A percentile compares a stretch with the other conserved stretches of the same genome.
Evolutionary conservation across 2,329 filamentous ascomycete genomes (phyloP).

Genomic region (Boeremia lycopersici): DNA sequence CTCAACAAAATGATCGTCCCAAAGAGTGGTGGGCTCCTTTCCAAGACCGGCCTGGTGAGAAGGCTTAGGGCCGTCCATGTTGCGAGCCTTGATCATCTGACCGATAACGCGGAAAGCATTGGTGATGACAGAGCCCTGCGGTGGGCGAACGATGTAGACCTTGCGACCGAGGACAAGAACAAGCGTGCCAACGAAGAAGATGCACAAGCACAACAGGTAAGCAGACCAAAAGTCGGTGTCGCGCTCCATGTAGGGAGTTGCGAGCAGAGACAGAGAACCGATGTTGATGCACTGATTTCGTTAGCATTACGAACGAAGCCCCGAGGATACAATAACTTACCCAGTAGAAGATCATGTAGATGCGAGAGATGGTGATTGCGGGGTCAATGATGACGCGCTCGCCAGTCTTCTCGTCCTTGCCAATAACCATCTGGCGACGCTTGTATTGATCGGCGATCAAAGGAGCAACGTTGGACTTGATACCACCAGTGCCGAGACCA

Average conservation of each 20-base stretch:
- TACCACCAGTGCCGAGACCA: conserved; percentile 76
- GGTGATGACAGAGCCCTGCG: conserved; percentile 47
- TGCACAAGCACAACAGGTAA: conserved; percentile 66
- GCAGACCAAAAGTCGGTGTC: conserved; percentile 74
- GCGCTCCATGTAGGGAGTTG: conserved; percentile 73
- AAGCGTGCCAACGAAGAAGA: conserved; percentile 69
- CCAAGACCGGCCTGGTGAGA: conserved; percentile 65
- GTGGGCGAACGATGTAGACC: conserved; percentile 47
- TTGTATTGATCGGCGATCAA: conserved; percentile 58
- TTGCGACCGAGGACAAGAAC: conserved; percentile 52
- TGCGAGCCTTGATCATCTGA: conserved; percentile 61
- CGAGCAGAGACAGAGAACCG: conserved; percentile 70
- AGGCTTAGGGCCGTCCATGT: conserved; percentile 69
- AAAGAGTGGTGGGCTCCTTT: conserved; percentile 53
- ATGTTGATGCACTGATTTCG: conserved; percentile 67
- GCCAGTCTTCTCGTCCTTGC: conserved; percentile 50
- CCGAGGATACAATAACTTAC: neutral
- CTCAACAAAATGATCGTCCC: conserved; percentile 75
- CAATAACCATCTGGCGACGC: conserved; percentile 50
- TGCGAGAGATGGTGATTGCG: conserved; percentile 55
- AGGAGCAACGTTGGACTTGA: conserved; percentile 76
- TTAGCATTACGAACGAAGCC: neutral
- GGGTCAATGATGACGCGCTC: conserved; percentile 56
- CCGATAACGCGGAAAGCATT: conserved; percentile 63
- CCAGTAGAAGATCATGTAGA: conserved; percentile 70